Conservation (phyloP, 805 yeast species). For the Kurtzmaniella fragi region DNA sequence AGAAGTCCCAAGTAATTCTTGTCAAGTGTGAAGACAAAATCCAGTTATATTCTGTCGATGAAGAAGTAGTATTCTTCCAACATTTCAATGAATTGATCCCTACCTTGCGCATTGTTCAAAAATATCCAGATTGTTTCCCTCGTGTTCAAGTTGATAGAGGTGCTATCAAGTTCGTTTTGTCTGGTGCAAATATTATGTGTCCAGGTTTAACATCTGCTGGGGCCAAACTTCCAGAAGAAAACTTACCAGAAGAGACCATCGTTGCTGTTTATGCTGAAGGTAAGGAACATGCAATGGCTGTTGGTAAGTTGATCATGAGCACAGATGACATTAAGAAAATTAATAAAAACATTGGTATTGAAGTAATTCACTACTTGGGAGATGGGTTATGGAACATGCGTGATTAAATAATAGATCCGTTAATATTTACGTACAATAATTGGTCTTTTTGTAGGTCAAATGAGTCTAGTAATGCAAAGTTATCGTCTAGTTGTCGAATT, state of each 20-base stretch:
- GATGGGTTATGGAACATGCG: slow-evolving; percentile 81
- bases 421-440: slow-evolving; percentile 12
- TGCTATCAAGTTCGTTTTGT: slow-evolving; percentile 90
- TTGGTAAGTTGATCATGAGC: slow-evolving; percentile 84
- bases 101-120: slow-evolving; percentile 67
- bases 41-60: slow-evolving; percentile 68
- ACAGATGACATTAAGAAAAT: slow-evolving; percentile 79
- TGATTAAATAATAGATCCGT: slow-evolving; percentile 1
- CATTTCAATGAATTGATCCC: slow-evolving; percentile 80
- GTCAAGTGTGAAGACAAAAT: slow-evolving; percentile 89
- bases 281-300: slow-evolving; percentile 83
- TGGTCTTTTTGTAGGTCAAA: slow-evolving; percentile 18
- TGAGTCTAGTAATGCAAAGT: slow-evolving; percentile 21
- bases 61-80: slow-evolving; percentile 72
- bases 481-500: slow-evolving; percentile 17
- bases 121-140: slow-evolving; percentile 80
- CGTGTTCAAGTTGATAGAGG: slow-evolving; percentile 90
- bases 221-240: slow-evolving; percentile 73
- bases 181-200: slow-evolving; percentile 97
- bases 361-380: slow-evolving; percentile 75
- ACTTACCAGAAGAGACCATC: slow-evolving; percentile 59
- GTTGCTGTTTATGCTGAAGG: slow-evolving; percentile 90
- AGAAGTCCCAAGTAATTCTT: slow-evolving; percentile 74
- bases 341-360: slow-evolving; percentile 89
- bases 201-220: slow-evolving; percentile 89